A percentile compares a stretch with the other conserved stretches of the same genome.
Evolutionary conservation across 2,329 filamentous ascomycete genomes (phyloP).

Genomic region (Neopestalotiopsis clavispora): DNA sequence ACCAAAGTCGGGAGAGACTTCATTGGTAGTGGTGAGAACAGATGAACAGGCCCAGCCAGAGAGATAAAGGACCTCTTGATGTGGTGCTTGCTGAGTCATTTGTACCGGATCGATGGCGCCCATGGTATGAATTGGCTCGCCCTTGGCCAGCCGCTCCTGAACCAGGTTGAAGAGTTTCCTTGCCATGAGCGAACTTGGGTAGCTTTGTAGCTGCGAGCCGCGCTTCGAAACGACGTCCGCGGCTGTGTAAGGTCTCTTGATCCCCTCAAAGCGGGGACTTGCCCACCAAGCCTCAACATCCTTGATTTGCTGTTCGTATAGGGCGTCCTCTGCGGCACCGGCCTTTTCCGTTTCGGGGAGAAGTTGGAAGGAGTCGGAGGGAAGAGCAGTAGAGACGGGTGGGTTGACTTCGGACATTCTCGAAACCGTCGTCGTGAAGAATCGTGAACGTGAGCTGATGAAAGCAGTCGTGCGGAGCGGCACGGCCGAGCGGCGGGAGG

Average conservation of each 20-base stretch:
- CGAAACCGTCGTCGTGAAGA: slow-evolving; percentile 44
- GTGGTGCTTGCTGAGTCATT: slow-evolving; percentile 96
- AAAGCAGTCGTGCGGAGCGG: slow-evolving; percentile 23
- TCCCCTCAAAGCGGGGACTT: slow-evolving; percentile 81
- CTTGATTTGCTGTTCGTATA: slow-evolving; percentile 83
- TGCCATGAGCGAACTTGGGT: slow-evolving; percentile 93
- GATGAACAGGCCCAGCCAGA: slow-evolving; percentile 98
- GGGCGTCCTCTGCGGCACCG: slow-evolving; percentile 79
- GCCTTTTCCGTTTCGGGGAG: slow-evolving; percentile 78
- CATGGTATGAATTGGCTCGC: slow-evolving; percentile 94
- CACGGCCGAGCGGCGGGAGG: slow-evolving; percentile 29
- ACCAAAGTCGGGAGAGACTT: slow-evolving; percentile 96
- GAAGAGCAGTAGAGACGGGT: slow-evolving; percentile 63
- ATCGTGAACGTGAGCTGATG: slow-evolving; percentile 26
- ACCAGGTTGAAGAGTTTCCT: slow-evolving; percentile 92
- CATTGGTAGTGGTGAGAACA: slow-evolving; percentile 90
- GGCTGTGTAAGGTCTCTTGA: slow-evolving; percentile 89
- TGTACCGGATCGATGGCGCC: slow-evolving; percentile 98
- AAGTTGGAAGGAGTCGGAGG: slow-evolving; percentile 84
- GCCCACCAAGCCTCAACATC: slow-evolving; percentile 93
- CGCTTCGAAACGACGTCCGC: slow-evolving; percentile 93
- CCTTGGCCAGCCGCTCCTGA: slow-evolving; percentile 75
- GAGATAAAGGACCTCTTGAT: slow-evolving; percentile 95
- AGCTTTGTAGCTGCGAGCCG: slow-evolving; percentile 83
- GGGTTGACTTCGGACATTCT: slow-evolving; percentile 65